Evolutionary conservation across 306 rosid genomes (phyloP).

Genomic region (Styphnolobium japonicum): DNA sequence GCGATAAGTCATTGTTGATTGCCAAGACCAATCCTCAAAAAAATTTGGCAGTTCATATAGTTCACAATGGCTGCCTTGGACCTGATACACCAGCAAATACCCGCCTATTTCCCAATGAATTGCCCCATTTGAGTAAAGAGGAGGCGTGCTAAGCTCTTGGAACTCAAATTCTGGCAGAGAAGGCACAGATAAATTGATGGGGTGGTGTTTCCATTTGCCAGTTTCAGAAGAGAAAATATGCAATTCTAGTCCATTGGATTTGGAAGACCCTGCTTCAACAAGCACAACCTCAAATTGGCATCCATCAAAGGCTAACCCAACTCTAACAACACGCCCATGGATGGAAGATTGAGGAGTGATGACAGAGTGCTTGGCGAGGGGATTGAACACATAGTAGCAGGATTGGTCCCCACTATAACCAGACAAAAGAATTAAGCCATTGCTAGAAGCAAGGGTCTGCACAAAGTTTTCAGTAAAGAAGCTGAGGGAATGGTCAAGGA

Average conservation of each 20-base stretch:
- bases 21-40: conserved; percentile 25
- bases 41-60: conserved; percentile 27
- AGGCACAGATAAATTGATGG: neutral
- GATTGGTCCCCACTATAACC: conserved; percentile 16
- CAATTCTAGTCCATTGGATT: conserved; percentile 5
- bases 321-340: neutral
- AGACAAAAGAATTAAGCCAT: conserved; percentile 33
- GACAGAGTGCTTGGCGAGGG: conserved; percentile 6
- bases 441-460: conserved; percentile 34
- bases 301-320: conserved; percentile 36
- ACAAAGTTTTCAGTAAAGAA: conserved; percentile 38
- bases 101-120: conserved; percentile 44
- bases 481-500: conserved; percentile 10
- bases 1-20: conserved; percentile 31
- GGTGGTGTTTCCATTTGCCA: conserved; percentile 10
- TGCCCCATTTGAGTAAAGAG: conserved; percentile 37
- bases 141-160: conserved; percentile 8
- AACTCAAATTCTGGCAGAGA: conserved; percentile 32
- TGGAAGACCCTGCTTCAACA: conserved; percentile 24
- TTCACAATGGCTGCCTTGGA: neutral
- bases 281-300: conserved; percentile 30
- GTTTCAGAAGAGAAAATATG: conserved; percentile 32
- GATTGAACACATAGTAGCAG: conserved; percentile 33
- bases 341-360: conserved; percentile 16
- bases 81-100: conserved; percentile 23